Base-by-base conservation (phyloP, 2,329 filamentous ascomycete genomes). In the Monosporascus ibericus region DNA sequence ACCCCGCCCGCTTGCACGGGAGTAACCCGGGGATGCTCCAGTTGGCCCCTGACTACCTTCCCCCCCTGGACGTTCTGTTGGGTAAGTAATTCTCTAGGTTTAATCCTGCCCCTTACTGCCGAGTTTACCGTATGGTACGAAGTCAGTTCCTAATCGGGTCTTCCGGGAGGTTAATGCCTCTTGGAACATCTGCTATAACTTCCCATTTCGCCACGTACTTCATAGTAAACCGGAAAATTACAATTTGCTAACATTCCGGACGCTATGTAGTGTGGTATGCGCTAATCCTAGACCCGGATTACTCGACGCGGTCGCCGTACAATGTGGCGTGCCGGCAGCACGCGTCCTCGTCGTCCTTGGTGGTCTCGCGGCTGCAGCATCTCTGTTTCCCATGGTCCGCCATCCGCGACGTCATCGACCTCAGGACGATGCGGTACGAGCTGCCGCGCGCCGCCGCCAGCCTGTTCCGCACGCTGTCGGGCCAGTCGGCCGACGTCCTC, bases 311-410 rank as follows among this genome's bases (percentile, higher is more conserved):
- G 30, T 34, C 30, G 30, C 30, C 11, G 30, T 34, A 34, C 30
- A 34, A 34, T 5, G 30, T 1, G 30, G 30, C 30, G 11, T 34
- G 30, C 30, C 37, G 42, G 36, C 44, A 27, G 27, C 44, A 39
- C 18, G 44, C n/a, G n/a, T 47, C 36, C 22, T 36, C 34, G 24
- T 40, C 44, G 27, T 22, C 44, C 30, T 53, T 40, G 18, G 51
- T 40, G n/a, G 39, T 34, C 6, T 40, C 51, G 18, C 50, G 51
- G 27, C 51, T 49, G 15, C 47, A 46, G 15, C 48, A 53, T 22
- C 27, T 53, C 37, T 53, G 51, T 40, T 53, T 53, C 39, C 51
- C 51, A 18, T 53, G 51, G 51, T 38, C 47, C 36, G 51, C 51
- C 6, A 48, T 53, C n/a, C 51, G 51, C 27, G 24, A 48, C 22